Evolutionary conservation across 129 eudicot genomes (phyloP).

Genomic region (Lactuca saligna): DNA sequence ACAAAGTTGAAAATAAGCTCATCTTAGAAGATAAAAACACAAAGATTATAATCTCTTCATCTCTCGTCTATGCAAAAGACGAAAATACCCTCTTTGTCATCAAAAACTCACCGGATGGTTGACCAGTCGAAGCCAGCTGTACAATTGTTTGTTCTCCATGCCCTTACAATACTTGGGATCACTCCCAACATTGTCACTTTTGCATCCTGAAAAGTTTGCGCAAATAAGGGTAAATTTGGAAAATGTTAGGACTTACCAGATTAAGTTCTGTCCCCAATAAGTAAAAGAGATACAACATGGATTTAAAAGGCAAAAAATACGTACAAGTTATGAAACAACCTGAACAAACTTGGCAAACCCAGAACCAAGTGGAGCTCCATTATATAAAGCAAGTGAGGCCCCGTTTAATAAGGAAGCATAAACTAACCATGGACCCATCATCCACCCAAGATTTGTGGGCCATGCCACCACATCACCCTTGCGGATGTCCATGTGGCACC

Average conservation of each 20-base stretch:
- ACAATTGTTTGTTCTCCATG: constrained; percentile 75
- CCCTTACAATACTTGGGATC: constrained; percentile 89
- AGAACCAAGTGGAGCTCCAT: constrained; percentile 81
- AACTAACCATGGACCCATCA: constrained; percentile 98
- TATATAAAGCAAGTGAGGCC: constrained; percentile 77
- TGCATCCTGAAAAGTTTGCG: constrained; percentile 65
- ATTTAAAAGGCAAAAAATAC: constrained; percentile 6
- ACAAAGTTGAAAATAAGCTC: constrained; percentile 1
- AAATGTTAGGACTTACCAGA: no score
- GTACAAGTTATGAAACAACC: constrained; percentile 38
- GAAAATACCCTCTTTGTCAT: neutral
- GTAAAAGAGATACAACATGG: neutral
- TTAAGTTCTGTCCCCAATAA: no score
- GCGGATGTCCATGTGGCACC: constrained; percentile 79
- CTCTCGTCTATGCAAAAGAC: no score
- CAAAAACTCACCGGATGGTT: constrained; percentile 65
- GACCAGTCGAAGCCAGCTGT: constrained; percentile 92
- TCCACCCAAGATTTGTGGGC: constrained; percentile 99
- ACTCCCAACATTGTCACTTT: constrained; percentile 91
- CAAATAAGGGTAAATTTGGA: neutral
- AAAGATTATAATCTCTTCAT: neutral
- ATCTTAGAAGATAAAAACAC: neutral
- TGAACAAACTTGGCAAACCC: constrained; percentile 93
- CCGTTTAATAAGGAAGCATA: constrained; percentile 79
- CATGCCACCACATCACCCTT: constrained; percentile 79